Evolutionary conservation across 192 early-diverging fungal species (phyloP), one percentile per base, ranked within the genome.

Genomic region (Helicostylum pulchrum): DNA sequence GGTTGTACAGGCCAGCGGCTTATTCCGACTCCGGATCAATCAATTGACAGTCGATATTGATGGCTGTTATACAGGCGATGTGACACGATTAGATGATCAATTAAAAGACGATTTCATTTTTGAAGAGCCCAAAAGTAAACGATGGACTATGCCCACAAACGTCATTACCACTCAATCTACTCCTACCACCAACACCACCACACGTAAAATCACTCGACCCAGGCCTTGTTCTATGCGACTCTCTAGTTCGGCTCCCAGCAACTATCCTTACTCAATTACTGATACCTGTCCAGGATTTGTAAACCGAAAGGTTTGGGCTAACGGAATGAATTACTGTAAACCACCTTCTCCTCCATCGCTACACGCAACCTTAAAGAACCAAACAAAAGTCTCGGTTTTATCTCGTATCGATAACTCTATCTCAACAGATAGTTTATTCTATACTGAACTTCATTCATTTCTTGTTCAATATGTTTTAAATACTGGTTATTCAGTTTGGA

Each of bases 1-100:
- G 3, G 26, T 85, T 2, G 78, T 85, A 0, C 76, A 83, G 55
- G 76, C 79, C 7, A 53, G 73, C 34, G 81, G 83, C 6, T 49
- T 75, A 5, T 73, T 76, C 45, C 65, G 78, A 10, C 78, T 83
- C 50, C 52, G 64, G 19, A 60, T 85, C 26, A 20, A 68, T 9
- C 60, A 59, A 9, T 71, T 71, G 34, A 36, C 62, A 5, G 55
- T 67, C 34, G 47, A 66, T 42, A 6, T 2, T 6, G 77, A 85
- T 32, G 74, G 77, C 2, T 81, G 79, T 59, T 68, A 73, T 57
- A 65, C 74, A 4, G 83, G 76, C 7, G 62, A 71, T 3, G 57
- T 83, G 0, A 76, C 83, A 39, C 58, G 75, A 12, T 57, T 80
- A 10, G 58, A 81, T 30, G 80, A 85, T 54, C 63, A n/a, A 45